Evolutionary conservation across 164 flowering plant genomes (phyloP), one percentile per base, ranked within the genome.

Genomic region (Nelumbo lutea): DNA sequence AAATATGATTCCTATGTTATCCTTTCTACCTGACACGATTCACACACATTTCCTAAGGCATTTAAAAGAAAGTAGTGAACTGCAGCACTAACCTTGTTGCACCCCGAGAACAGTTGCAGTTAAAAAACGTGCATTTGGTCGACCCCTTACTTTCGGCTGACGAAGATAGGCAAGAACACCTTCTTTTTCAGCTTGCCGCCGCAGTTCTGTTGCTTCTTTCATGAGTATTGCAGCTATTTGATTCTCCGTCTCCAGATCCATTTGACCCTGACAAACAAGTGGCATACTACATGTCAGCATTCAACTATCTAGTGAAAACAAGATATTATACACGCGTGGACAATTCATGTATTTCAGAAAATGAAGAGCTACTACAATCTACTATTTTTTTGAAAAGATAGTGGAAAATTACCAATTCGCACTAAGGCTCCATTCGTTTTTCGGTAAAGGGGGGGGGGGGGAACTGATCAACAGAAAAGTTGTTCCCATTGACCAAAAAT

Each of bases 31-130:
- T 6, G 40, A 7, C 11, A 48, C 50, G n/a, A 13, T 42, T 9
- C 9, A 5, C 13, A 66, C 11, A 65, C 38, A 64, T 6, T 62
- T 62, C 43, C 43, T 44, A 5, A 61, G n/a, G 51, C 40, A 42
- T 62, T 62, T 6, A 44, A n/a, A 62, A 45, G 61, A 5, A 43
- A n/a, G 44, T 42, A 62, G 15, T 4, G 3, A 11, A 15, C 14
- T 53, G 15, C 11, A 2, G 52, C 7, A 79, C 84, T 57, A 58
- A 92, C 98, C 89, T 86, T 91, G 98, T 72, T 91, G 96, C 48
- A 90, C 92, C 9, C 98, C 98, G 65, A 78, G 90, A 72, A 91
- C 97, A 71, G 98, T 91, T 59, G 98, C 97, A 45, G 96, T 80
- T 42, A 94, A 90, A 53, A 91, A 94, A 53, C 97, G 90, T 9